A percentile compares a stretch with the other conserved stretches of the same genome.
phyloP scores from a whole-genome alignment of 2,329 filamentous ascomycete species.

The Drechslerella coelobrocha region DNA sequence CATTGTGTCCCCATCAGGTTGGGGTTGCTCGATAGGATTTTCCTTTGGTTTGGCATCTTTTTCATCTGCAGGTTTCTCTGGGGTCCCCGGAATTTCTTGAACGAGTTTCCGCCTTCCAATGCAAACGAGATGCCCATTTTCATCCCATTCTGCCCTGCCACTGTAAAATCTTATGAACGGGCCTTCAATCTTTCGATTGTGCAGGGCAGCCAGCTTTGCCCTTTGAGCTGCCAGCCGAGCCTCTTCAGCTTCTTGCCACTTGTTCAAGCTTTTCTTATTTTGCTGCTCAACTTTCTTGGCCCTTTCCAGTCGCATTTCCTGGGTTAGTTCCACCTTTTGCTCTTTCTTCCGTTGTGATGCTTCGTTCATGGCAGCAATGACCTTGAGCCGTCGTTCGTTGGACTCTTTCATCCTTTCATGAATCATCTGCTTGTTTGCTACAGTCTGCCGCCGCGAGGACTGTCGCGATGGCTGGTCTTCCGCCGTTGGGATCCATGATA shows the following conservation, averaged over 20 bases:
- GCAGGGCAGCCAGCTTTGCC: slow-evolving; percentile 82
- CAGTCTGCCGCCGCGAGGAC: slow-evolving; percentile 65
- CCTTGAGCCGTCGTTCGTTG: slow-evolving; percentile 57
- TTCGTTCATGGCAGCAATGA: slow-evolving; percentile 66
- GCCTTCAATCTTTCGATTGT: slow-evolving; percentile 83
- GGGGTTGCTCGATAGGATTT: slow-evolving; percentile 25
- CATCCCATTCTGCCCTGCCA: slow-evolving; percentile 77
- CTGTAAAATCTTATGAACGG: slow-evolving; percentile 93
- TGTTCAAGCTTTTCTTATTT: slow-evolving; percentile 87
- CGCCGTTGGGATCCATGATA: slow-evolving; percentile 69
- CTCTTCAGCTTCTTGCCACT: slow-evolving; percentile 93
- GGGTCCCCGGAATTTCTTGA: slow-evolving; percentile 51
- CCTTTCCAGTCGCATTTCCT: slow-evolving; percentile 81
- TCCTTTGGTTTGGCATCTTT: slow-evolving; percentile 32
- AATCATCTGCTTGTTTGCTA: slow-evolving; percentile 48
- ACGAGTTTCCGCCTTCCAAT: slow-evolving; percentile 65
- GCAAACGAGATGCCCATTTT: slow-evolving; percentile 73
- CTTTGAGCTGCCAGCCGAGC: slow-evolving; percentile 82
- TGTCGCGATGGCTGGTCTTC: slow-evolving; percentile 56
- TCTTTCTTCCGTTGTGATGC: slow-evolving; percentile 69
- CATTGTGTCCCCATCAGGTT: slow-evolving; percentile 33
- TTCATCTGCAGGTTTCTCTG: slow-evolving; percentile 28
- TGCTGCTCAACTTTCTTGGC: slow-evolving; percentile 81
- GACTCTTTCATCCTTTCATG: slow-evolving; percentile 72
- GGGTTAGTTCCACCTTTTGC: slow-evolving; percentile 78